Conservation (phyloP, 495 filamentous ascomycete genomes). For the Talaromyces wortmannii region DNA sequence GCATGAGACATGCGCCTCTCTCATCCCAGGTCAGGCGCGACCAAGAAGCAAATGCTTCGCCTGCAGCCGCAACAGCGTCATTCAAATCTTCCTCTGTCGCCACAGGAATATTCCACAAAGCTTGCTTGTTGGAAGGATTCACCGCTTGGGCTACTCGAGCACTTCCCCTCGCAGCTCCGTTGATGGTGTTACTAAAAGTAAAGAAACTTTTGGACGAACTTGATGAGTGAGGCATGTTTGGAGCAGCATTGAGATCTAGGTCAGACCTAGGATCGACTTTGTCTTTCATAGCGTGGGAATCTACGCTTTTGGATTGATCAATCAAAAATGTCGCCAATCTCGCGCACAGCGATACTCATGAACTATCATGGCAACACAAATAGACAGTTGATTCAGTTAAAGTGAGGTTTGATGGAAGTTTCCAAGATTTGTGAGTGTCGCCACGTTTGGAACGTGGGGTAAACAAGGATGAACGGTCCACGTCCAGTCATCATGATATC, state of each 20-base stretch:
- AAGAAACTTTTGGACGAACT: constrained; percentile 2
- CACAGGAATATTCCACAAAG: constrained; percentile 47
- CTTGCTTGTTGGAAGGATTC: constrained; percentile 33
- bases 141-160: not conserved
- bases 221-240: not conserved
- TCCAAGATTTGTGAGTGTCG: too few relatives aligned
- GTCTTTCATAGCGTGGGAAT: not conserved
- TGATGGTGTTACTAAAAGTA: constrained; percentile 3
- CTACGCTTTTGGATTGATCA: too few relatives aligned
- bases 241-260: not conserved
- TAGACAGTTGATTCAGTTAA: too few relatives aligned
- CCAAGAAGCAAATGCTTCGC: constrained; percentile 40
- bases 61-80: constrained; percentile 33
- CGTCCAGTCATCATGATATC: too few relatives aligned
- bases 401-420: too few relatives aligned
- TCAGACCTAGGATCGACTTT: not conserved
- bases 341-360: too few relatives aligned
- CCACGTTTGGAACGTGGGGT: too few relatives aligned
- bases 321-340: too few relatives aligned
- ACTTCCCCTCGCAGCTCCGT: not conserved
- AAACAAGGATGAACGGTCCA: too few relatives aligned
- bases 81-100: constrained; percentile 44
- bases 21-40: constrained; percentile 31
- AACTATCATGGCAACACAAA: too few relatives aligned
- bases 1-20: constrained; percentile 7